phyloP scores from a whole-genome alignment of 2,329 filamentous ascomycete genomes.

The Fusarium goolgardi region DNA sequence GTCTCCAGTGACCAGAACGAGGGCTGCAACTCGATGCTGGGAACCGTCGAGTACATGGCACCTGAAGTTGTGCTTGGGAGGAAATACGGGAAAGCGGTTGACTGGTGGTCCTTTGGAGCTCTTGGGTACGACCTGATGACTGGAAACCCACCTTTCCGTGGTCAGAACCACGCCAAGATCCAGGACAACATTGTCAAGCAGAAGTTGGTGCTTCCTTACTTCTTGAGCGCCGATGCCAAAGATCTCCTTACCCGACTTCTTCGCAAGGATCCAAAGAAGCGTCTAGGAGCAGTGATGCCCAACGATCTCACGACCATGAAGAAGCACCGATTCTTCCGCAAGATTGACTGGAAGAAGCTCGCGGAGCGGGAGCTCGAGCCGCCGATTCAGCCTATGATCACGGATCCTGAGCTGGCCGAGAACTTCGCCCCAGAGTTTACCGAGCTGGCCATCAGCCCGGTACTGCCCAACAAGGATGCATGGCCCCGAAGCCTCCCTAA shows the following conservation, averaged over 20 bases:
- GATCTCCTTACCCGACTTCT: slow-evolving; percentile 90
- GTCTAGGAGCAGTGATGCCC: slow-evolving; percentile 87
- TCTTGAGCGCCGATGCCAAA: slow-evolving; percentile 89
- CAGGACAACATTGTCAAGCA: slow-evolving; percentile 96
- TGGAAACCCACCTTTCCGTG: slow-evolving; percentile 89
- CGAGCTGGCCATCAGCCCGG: slow-evolving; percentile 81
- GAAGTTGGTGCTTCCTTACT: slow-evolving; percentile 90
- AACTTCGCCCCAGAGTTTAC: slow-evolving; percentile 97
- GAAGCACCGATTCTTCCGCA: slow-evolving; percentile 94
- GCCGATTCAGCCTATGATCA: slow-evolving; percentile 93
- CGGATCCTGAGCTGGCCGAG: slow-evolving; percentile 94
- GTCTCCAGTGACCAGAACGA: slow-evolving; percentile 77
- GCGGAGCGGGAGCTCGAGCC: slow-evolving; percentile 84
- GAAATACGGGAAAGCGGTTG: slow-evolving; percentile 92
- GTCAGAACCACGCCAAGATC: slow-evolving; percentile 92
- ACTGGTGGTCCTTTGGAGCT: slow-evolving; percentile 98
- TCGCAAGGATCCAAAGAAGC: slow-evolving; percentile 91
- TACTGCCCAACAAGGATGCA: slow-evolving; percentile 61
- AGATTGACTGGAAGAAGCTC: slow-evolving; percentile 93
- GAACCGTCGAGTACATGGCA: slow-evolving; percentile 99
- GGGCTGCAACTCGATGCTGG: slow-evolving; percentile 87
- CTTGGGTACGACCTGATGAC: slow-evolving; percentile 93
- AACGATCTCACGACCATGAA: slow-evolving; percentile 89
- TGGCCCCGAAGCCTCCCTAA: slow-evolving; percentile 57
- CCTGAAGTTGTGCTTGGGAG: slow-evolving; percentile 91